Evolutionary conservation across 371 early-diverging fungal species (phyloP).

Genomic region (Mucor velutinosus): DNA sequence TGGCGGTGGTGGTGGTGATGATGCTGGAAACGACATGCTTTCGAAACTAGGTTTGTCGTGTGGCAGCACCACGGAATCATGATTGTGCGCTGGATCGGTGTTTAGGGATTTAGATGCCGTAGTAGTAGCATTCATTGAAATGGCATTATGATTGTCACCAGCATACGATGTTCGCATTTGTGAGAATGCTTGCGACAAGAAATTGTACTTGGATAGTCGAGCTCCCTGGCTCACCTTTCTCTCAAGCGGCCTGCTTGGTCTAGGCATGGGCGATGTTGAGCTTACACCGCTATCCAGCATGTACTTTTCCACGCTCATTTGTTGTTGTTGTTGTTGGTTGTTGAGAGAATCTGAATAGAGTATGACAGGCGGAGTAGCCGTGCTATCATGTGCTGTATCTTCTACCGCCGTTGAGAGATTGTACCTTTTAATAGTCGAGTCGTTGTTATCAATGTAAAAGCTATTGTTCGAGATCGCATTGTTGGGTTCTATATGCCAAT

Average conservation of each 20-base stretch:
- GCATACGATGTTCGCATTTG: constrained; percentile 24
- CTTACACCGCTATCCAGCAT: too few species aligned
- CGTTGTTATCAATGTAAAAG: not conserved
- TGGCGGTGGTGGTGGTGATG: not conserved
- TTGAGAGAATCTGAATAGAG: not conserved
- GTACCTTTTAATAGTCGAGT: not conserved
- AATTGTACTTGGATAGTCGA: constrained; percentile 46
- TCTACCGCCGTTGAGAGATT: not conserved
- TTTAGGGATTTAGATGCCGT: not conserved
- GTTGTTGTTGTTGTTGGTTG: not conserved
- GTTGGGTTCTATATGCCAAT: not conserved
- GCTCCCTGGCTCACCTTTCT: constrained; percentile 15
- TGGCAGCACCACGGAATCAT: constrained; percentile 3
- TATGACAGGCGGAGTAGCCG: constrained; percentile 5
- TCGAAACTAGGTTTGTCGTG: not conserved
- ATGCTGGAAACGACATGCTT: not conserved
- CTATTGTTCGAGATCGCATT: not conserved
- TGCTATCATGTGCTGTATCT: not conserved
- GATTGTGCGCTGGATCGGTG: not conserved
- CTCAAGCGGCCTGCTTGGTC: not conserved
- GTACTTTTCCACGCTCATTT: not conserved
- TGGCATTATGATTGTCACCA: not conserved
- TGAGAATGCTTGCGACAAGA: constrained; percentile 40
- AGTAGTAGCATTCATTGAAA: not conserved
- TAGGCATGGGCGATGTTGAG: not conserved